Conservation (phyloP, 768 basidiomycete species). For the Pleurotus platypus region DNA sequence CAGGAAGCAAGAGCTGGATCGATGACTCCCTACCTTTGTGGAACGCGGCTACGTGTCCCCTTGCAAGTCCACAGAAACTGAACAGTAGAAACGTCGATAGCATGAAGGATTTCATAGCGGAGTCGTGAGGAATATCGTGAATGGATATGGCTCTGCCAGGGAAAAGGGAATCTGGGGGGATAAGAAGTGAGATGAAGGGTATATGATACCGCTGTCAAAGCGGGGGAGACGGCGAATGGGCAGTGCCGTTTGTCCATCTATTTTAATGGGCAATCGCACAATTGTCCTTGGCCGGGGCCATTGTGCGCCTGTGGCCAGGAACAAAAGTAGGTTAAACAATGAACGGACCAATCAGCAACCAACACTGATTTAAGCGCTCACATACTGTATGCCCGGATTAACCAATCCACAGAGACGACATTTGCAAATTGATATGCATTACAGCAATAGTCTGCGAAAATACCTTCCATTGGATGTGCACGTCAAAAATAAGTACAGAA, state of each 20-base stretch:
- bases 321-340: neutral
- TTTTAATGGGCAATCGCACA: neutral
- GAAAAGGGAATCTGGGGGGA: neutral
- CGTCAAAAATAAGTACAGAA: too few relatives aligned
- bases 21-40: conserved; percentile 19
- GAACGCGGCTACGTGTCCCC: conserved; percentile 27
- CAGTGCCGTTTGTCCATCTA: neutral
- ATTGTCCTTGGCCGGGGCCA: neutral
- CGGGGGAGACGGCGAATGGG: neutral
- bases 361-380: too few relatives aligned
- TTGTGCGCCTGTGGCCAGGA: neutral
- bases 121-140: neutral
- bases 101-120: neutral
- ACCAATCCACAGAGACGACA: too few relatives aligned
- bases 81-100: neutral
- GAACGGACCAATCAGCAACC: neutral
- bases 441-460: too few relatives aligned
- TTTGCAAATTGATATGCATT: too few relatives aligned
- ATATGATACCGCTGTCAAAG: neutral
- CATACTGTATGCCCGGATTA: too few relatives aligned
- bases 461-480: too few relatives aligned
- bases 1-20: neutral
- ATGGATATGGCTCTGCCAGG: neutral
- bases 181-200: neutral
- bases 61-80: neutral